Base-by-base conservation (phyloP, 768 basidiomycete species). In the Asterophora lycoperdoides region DNA sequence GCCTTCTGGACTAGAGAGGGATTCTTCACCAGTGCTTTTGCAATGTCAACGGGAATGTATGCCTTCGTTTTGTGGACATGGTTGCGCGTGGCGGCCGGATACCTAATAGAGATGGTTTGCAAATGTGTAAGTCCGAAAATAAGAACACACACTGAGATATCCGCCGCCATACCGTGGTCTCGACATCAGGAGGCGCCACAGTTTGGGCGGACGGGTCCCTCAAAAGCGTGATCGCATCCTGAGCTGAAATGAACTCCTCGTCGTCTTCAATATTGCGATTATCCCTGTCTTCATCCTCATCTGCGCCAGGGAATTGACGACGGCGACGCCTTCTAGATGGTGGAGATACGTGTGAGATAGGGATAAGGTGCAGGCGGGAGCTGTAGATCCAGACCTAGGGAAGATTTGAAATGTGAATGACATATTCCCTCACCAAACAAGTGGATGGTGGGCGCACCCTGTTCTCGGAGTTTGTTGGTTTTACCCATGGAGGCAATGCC, bases 401-500 rank as follows among this genome's bases (percentile, higher is more conserved):
- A 59, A 62, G 52, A 29, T 49, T 54, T 58, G 52, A 43, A 53
- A 50, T 43, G 55, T 65, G 49, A 63, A 66, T 64, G 46, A 63
- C 58, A 47, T 60, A 56, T 59, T 47, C 56, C 61, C 64, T 70
- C 63, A 67, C 67, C 66, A 56, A 54, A 44, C 38, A 53, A 57
- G 53, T 56, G 60, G 46, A 65, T 54, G 53, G 48, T 56, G 51
- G 57, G 75, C 89, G 71, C 70, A 94, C 93, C 75, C 96, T 84
- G 70, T 98, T 95, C 65, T 86, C 83, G 41, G 92, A 83, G 64
- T 95, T 97, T 29, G 83, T 75, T 11, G 95, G 96, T 23, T 85
- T 87, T 39, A 96, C 84, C 96, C 95, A 98, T 4, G 74, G 68
- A 13, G 95, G 95, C 11, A 99, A 70, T 23, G 73, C 77, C 44